Evolutionary conservation across 108 stramenopile genomes (phyloP).

Genomic region (Fistulifera pelliculosa): DNA sequence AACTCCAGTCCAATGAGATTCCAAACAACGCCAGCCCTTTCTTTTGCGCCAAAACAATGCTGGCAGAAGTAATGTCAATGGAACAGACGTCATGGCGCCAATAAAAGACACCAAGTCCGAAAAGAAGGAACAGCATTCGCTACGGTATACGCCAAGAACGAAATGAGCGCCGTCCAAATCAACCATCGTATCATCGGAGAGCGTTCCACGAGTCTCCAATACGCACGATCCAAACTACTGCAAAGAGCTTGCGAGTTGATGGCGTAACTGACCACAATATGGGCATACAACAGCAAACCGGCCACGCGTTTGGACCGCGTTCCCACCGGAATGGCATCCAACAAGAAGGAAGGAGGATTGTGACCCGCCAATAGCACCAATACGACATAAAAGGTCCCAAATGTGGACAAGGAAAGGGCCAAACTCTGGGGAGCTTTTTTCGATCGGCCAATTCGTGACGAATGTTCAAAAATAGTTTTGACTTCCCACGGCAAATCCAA

Average conservation of each 20-base stretch:
- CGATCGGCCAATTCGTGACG: slow-evolving; percentile 57
- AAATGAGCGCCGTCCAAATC: slow-evolving; percentile 33
- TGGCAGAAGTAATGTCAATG: slow-evolving; percentile 53
- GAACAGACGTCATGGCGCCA: slow-evolving; percentile 58
- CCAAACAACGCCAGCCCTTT: neutral
- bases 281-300: slow-evolving; percentile 56
- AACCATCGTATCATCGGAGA: slow-evolving; percentile 35
- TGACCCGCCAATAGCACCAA: slow-evolving; percentile 45
- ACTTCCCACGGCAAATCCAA: slow-evolving; percentile 66
- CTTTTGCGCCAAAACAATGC: slow-evolving; percentile 44
- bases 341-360: slow-evolving; percentile 61
- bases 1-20: slow-evolving; percentile 1
- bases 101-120: slow-evolving; percentile 61
- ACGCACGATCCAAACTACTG: slow-evolving; percentile 51
- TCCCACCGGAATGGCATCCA: slow-evolving; percentile 43
- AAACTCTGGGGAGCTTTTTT: slow-evolving; percentile 42
- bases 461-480: slow-evolving; percentile 66
- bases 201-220: slow-evolving; percentile 22
- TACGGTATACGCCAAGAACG: slow-evolving; percentile 37
- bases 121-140: slow-evolving; percentile 63
- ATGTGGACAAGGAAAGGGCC: slow-evolving; percentile 30
- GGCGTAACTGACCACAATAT: slow-evolving; percentile 67
- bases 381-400: slow-evolving; percentile 39
- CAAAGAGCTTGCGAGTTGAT: slow-evolving; percentile 74
- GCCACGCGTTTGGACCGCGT: slow-evolving; percentile 33